A percentile compares a stretch with the other conserved stretches of the same genome.
Conservation (phyloP, 2,329 filamentous ascomycete species). For the Diaporthe sp. region DNA sequence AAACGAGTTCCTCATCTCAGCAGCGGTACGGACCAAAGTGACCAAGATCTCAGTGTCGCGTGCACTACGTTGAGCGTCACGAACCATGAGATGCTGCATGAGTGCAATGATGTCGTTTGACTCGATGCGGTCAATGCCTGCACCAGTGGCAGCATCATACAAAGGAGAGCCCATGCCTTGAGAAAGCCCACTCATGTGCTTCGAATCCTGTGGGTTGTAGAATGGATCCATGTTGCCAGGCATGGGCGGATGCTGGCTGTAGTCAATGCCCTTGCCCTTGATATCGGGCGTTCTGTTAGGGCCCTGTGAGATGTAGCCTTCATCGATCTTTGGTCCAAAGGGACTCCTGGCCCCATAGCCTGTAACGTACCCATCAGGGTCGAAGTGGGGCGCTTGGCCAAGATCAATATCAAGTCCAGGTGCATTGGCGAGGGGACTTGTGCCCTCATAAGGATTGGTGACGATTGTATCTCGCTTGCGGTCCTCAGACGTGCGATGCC, state of each 20-base stretch:
- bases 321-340: constrained; percentile 75
- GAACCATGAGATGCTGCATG: constrained; percentile 98
- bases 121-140: constrained; percentile 90
- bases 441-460: constrained; percentile 76
- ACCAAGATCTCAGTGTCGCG: constrained; percentile 97
- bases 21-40: constrained; percentile 90
- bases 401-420: constrained; percentile 54
- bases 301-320: constrained; percentile 89
- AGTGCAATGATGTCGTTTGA: constrained; percentile 96
- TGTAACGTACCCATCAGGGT: constrained; percentile 54
- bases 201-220: constrained; percentile 67
- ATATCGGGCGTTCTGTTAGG: constrained; percentile 68
- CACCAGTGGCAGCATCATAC: constrained; percentile 90
- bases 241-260: constrained; percentile 63
- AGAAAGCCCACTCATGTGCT: constrained; percentile 88
- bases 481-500: constrained; percentile 72
- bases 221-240: constrained; percentile 75
- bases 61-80: constrained; percentile 95
- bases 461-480: constrained; percentile 75
- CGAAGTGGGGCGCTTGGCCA: constrained; percentile 46
- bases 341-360: constrained; percentile 68
- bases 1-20: constrained; percentile 97
- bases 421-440: constrained; percentile 71
- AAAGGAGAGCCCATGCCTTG: constrained; percentile 91
- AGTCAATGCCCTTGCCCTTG: constrained; percentile 69